Evolutionary conservation across 2,329 filamentous ascomycete genomes (phyloP).

Genomic region (Paraphoma chrysanthemicola): DNA sequence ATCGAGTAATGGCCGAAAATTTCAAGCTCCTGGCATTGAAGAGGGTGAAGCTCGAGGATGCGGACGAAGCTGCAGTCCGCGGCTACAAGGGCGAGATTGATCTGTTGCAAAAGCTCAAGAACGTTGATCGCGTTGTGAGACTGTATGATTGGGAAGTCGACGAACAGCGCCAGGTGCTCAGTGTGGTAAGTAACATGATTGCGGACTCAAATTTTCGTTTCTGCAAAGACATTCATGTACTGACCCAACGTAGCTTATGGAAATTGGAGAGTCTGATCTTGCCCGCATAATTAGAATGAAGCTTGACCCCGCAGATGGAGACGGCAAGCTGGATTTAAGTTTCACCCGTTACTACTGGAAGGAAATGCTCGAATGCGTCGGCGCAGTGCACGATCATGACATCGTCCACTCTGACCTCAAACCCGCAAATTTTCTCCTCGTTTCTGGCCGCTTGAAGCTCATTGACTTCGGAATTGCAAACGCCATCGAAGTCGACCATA

Average conservation of each 20-base stretch:
- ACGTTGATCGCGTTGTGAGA: constrained; percentile 88
- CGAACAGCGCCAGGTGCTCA: constrained; percentile 85
- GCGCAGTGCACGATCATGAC: constrained; percentile 85
- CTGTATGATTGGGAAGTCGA: constrained; percentile 95
- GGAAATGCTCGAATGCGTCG: constrained; percentile 96
- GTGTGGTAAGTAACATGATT: constrained; percentile 67
- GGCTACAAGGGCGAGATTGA: constrained; percentile 98
- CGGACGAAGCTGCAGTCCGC: constrained; percentile 80
- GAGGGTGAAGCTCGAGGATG: constrained; percentile 86
- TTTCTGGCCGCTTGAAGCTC: constrained; percentile 87
- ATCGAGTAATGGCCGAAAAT: constrained; percentile 95
- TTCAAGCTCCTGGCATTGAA: constrained; percentile 95
- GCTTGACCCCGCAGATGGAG: constrained; percentile 59
- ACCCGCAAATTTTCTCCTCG: constrained; percentile 94
- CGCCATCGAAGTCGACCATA: constrained; percentile 93
- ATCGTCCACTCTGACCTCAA: constrained; percentile 98
- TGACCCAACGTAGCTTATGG: constrained; percentile 74
- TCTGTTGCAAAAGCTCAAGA: constrained; percentile 78
- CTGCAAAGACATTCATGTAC: background rate
- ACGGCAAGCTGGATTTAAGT: constrained; percentile 75
- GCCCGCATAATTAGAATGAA: constrained; percentile 80
- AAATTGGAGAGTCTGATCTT: constrained; percentile 93
- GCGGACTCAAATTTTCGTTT: background rate
- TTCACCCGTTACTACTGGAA: constrained; percentile 99
- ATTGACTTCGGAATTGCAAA: constrained; percentile 99